phyloP scores from a whole-genome alignment of 148 eudicot species.

The Rheum nobile region DNA sequence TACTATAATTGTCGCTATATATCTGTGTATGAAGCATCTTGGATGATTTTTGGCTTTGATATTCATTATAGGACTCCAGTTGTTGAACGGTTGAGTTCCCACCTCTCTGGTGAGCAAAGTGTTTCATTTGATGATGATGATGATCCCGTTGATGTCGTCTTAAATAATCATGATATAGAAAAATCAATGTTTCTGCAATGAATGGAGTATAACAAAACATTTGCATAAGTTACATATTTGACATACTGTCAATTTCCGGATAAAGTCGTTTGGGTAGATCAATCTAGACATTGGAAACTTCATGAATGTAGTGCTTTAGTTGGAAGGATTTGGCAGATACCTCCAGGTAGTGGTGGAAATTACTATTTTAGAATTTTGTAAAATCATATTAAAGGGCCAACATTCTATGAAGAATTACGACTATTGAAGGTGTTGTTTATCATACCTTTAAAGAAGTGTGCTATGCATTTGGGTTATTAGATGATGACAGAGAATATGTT shows the following conservation, averaged over 20 bases:
- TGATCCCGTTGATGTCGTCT: background rate
- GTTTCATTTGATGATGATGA: background rate
- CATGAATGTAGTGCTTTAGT: background rate
- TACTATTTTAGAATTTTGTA: background rate
- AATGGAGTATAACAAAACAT: background rate
- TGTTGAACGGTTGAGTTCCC: too few species aligned
- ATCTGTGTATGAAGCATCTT: too few species aligned
- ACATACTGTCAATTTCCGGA: background rate
- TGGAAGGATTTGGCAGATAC: background rate
- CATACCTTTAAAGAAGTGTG: conserved; percentile 1
- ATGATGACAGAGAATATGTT: too few species aligned
- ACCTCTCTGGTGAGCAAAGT: background rate
- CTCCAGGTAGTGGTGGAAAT: background rate
- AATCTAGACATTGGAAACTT: background rate
- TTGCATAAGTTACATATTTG: background rate
- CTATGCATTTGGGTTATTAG: background rate
- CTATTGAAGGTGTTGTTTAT: background rate
- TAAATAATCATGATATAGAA: background rate
- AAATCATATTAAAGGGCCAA: background rate
- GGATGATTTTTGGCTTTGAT: too few species aligned
- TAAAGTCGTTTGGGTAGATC: background rate
- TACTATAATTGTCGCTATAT: too few species aligned
- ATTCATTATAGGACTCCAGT: too few species aligned
- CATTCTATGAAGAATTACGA: background rate
- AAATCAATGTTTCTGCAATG: background rate